Evolutionary conservation across 345 rosid genomes (phyloP).

Genomic region (Dimocarpus longan): DNA sequence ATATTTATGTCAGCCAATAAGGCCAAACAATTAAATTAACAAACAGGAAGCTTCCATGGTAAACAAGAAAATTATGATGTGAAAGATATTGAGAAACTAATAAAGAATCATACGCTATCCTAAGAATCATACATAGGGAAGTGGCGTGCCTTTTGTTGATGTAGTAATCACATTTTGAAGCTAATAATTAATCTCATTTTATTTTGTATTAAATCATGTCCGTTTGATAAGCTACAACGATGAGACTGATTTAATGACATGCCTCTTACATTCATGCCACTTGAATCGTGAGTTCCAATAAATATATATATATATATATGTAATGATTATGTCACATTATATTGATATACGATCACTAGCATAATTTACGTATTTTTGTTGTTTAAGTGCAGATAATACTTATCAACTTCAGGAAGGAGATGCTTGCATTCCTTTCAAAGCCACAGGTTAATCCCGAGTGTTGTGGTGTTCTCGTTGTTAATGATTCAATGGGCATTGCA

Average conservation of each 20-base stretch:
- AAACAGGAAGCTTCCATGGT: no score
- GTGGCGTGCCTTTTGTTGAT: conserved; percentile 52
- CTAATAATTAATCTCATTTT: no score
- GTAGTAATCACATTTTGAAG: conserved; percentile 26
- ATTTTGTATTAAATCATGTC: no score
- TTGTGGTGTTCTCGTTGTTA: conserved; percentile 52
- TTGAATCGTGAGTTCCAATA: not conserved
- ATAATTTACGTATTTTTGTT: not conserved
- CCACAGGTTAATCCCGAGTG: conserved; percentile 32
- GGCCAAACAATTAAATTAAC: no score
- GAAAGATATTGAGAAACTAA: no score
- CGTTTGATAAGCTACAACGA: no score
- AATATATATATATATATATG: no score
- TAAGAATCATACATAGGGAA: conserved; percentile 50
- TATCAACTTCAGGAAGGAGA: conserved; percentile 69
- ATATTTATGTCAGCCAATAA: no score
- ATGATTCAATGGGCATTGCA: conserved; percentile 49
- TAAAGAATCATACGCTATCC: conserved; percentile 22
- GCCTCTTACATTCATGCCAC: no score
- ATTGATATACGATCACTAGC: not conserved
- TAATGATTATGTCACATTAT: not conserved
- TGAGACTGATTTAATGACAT: no score
- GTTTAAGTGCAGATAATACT: conserved; percentile 45
- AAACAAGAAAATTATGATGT: no score
- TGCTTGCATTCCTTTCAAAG: conserved; percentile 53